phyloP scores from a whole-genome alignment of 2,329 filamentous ascomycete genomes.

The Myriosclerotinia curreyana region DNA sequence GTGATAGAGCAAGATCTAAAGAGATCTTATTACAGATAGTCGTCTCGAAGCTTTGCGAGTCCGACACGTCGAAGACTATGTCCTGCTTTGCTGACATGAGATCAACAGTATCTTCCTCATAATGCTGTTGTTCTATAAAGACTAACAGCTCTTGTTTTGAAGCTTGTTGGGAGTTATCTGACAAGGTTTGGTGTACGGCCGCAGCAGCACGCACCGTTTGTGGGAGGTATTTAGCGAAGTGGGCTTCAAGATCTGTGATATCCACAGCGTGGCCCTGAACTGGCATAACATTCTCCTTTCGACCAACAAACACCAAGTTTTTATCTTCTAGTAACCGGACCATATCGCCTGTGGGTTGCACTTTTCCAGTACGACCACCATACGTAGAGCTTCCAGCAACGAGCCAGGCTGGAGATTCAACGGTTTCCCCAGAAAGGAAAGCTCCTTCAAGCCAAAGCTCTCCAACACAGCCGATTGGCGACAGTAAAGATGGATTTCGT shows the following conservation, averaged over 20 bases:
- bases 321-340: conserved; percentile 51
- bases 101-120: neutral
- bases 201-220: conserved; percentile 33
- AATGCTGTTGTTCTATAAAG: conserved; percentile 6
- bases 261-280: conserved; percentile 43
- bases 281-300: conserved; percentile 50
- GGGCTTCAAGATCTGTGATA: conserved; percentile 42
- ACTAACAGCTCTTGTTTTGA: conserved; percentile 14
- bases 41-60: conserved; percentile 26
- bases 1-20: conserved; percentile 37
- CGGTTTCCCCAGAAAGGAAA: conserved; percentile 50
- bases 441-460: conserved; percentile 45
- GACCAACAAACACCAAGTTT: conserved; percentile 55
- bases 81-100: neutral
- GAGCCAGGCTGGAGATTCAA: conserved; percentile 47
- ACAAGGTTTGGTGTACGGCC: conserved; percentile 29
- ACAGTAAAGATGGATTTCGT: conserved; percentile 40
- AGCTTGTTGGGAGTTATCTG: conserved; percentile 9
- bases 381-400: conserved; percentile 38
- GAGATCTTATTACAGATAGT: conserved; percentile 33
- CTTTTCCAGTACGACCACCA: conserved; percentile 37
- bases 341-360: conserved; percentile 55
- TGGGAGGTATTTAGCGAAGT: conserved; percentile 42
- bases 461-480: conserved; percentile 43
- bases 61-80: neutral